These are phyloP conservation scores for Elaeis oleifera DNA, from an alignment of 202 grass and related monocot genomes.

Conservation along the genomic window DNA sequence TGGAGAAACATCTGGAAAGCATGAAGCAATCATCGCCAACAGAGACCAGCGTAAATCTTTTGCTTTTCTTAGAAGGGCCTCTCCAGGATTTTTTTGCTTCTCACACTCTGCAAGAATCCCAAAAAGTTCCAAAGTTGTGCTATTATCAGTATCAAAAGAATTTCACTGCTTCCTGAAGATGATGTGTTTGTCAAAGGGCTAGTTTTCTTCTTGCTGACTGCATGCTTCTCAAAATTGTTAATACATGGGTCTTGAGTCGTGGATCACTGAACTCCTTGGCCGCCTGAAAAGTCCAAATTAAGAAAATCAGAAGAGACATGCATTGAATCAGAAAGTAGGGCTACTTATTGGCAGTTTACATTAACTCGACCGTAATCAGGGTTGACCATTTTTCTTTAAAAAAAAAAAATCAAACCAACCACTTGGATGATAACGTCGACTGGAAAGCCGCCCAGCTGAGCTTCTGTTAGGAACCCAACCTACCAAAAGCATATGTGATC, in stretches of 20 bases:
- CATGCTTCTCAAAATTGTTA: constrained; percentile 75
- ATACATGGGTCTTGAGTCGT: constrained; percentile 72
- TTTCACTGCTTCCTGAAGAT: constrained; percentile 42
- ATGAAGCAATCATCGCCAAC: constrained; percentile 86
- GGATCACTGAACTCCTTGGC: constrained; percentile 77
- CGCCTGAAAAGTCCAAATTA: constrained; percentile 42
- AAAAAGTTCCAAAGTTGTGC: constrained; percentile 68
- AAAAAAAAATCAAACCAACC: constrained; percentile 35
- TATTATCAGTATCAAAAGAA: constrained; percentile 37
- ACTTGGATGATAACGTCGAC: constrained; percentile 71
- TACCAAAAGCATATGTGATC: constrained; percentile 31
- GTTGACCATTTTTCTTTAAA: not conserved
- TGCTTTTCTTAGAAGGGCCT: constrained; percentile 73
- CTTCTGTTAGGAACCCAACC: constrained; percentile 98
- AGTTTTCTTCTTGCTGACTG: constrained; percentile 49
- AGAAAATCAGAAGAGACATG: constrained; percentile 9
- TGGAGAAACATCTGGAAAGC: constrained; percentile 72
- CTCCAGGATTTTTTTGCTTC: constrained; percentile 84
- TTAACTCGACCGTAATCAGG: no score
- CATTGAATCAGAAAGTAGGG: no score
- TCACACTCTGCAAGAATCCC: constrained; percentile 63
- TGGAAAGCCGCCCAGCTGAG: constrained; percentile 64
- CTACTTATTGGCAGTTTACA: no score
- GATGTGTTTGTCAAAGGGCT: constrained; percentile 32
- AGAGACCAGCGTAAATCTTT: constrained; percentile 85